A percentile compares a stretch with the other conserved stretches of the same genome.
These are phyloP conservation scores for Podila verticillata DNA, from an alignment of 192 early-diverging fungal species.

Conservation along the genomic window DNA sequence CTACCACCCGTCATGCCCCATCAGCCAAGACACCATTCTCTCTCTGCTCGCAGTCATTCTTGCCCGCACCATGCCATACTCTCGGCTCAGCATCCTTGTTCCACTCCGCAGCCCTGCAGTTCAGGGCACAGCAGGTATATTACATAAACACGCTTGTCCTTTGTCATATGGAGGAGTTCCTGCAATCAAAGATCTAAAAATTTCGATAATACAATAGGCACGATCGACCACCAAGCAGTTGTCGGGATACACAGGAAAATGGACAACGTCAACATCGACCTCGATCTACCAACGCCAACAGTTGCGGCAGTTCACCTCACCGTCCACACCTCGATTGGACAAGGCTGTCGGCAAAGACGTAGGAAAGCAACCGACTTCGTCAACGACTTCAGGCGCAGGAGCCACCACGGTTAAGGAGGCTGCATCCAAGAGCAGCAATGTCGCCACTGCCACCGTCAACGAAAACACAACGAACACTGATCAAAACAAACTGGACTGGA, in stretches of 20 bases:
- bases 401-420: neutral
- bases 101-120: neutral
- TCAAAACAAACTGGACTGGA: slow-evolving; percentile 47
- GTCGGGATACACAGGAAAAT: neutral
- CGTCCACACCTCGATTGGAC: neutral
- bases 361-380: neutral
- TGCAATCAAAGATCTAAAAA: too few relatives aligned
- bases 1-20: neutral
- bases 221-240: neutral
- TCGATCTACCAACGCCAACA: neutral
- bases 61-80: neutral
- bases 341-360: neutral
- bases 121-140: neutral
- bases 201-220: neutral
- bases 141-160: too few relatives aligned
- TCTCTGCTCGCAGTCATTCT: neutral
- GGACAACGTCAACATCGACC: neutral
- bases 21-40: neutral
- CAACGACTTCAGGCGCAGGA: neutral
- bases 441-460: neutral
- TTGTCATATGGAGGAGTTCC: too few relatives aligned
- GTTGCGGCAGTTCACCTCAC: neutral
- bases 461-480: neutral
- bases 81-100: neutral
- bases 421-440: neutral